phyloP scores from a whole-genome alignment of 1,284 basidiomycete species.

The Naganishia cerealis region DNA sequence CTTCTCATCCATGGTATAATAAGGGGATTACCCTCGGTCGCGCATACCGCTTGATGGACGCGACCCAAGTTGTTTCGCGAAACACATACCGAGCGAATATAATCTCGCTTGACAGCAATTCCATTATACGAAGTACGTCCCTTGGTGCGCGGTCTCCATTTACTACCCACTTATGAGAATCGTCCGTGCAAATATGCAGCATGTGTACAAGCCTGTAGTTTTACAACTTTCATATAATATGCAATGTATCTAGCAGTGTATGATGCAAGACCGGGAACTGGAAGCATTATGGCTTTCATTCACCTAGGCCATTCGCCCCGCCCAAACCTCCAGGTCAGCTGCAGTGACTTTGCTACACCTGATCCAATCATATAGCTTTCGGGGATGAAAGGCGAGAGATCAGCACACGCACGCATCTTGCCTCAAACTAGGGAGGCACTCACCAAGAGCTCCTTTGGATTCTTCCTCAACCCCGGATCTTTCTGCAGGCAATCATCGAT shows the following conservation, averaged over 20 bases:
- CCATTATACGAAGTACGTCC: too few species aligned
- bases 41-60: too few species aligned
- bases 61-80: too few species aligned
- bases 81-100: too few species aligned
- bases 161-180: too few species aligned
- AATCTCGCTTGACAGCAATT: too few species aligned
- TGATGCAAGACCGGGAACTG: background rate
- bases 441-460: constrained; percentile 44
- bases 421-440: background rate
- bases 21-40: too few species aligned
- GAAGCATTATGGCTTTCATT: background rate
- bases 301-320: constrained; percentile 14
- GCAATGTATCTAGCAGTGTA: background rate
- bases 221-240: constrained; percentile 1
- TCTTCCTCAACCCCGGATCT: constrained; percentile 71
- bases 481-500: constrained; percentile 81
- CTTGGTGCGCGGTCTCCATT: too few species aligned
- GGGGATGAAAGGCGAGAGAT: background rate
- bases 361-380: constrained; percentile 30
- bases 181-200: too few species aligned
- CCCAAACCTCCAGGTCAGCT: constrained; percentile 26
- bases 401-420: background rate
- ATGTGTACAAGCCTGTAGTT: background rate
- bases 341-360: constrained; percentile 21
- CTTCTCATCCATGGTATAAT: too few species aligned